Evolutionary conservation across 1,284 basidiomycete genomes (phyloP).

Genomic region (Cutaneotrichosporon sp.): DNA sequence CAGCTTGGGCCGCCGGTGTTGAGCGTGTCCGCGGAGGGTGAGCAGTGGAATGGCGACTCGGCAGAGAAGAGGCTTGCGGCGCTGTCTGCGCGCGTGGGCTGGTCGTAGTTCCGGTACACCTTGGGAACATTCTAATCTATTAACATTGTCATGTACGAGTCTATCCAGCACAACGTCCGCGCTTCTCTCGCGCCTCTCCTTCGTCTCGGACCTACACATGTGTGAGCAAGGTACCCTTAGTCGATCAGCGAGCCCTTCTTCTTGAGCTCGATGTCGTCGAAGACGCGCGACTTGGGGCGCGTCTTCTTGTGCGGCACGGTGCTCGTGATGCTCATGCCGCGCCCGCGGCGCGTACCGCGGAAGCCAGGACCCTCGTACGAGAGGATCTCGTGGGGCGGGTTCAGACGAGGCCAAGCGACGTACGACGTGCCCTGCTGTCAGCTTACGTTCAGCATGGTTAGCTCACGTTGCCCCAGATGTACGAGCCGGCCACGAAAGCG

Average conservation of each 20-base stretch:
- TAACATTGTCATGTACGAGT: not conserved
- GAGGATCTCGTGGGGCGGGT: slow-evolving; percentile 79
- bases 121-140: not conserved
- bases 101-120: slow-evolving; percentile 39
- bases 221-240: slow-evolving; percentile 22
- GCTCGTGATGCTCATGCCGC: slow-evolving; percentile 59
- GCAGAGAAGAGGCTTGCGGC: too few species aligned
- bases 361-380: slow-evolving; percentile 85
- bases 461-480: slow-evolving; percentile 68
- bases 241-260: slow-evolving; percentile 54
- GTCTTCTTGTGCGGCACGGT: slow-evolving; percentile 50
- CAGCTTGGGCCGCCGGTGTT: slow-evolving; percentile 40
- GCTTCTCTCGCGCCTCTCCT: too few species aligned
- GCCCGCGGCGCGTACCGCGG: slow-evolving; percentile 73
- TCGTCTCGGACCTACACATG: not conserved
- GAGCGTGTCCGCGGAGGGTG: not conserved
- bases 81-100: too few species aligned
- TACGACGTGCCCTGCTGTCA: slow-evolving; percentile 59
- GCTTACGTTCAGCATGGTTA: too few species aligned
- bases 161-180: not conserved
- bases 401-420: slow-evolving; percentile 91
- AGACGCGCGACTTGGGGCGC: slow-evolving; percentile 23
- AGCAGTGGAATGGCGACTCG: slow-evolving; percentile 42
- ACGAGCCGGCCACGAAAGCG: slow-evolving; percentile 62
- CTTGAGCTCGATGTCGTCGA: slow-evolving; percentile 46